Base-by-base conservation (phyloP, 2,329 filamentous ascomycete species). In the Aureobasidium sp. region DNA sequence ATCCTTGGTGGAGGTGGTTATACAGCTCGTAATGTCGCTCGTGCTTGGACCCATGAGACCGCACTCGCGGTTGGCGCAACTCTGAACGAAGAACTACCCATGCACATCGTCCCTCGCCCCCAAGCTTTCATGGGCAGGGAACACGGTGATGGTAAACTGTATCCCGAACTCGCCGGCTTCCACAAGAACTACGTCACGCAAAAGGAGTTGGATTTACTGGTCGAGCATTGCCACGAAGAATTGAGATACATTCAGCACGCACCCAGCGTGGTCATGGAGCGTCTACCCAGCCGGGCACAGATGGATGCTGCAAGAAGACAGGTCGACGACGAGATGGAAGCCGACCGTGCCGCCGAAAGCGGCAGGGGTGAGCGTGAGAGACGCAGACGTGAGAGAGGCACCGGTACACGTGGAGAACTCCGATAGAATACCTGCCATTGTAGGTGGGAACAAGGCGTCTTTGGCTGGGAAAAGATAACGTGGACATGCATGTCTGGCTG, bases 1-100 rank as follows among this genome's bases (percentile, higher is more conserved):
- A 84, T 99, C 61, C 90, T 97, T 63, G 94, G 94, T 48, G 94
- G 94, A 42, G 94, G 94, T 62, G 94, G 94, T 32, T 99, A 99
- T 76, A 99, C 94, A 15, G 92, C 94, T 5, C 86, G 93, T 66
- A 99, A 99, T 70, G 94, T 99, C 7, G 94, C 94, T 46, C 88
- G 94, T 60, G 91, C 93, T 34, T 99, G 94, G 94, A 91, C 92
- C 27, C 93, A 96, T 76, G 94, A 99, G 77, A 99, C 94, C 13
- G 89, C 89, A 64, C 90, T 97, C 67, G 91, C 91, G 64, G 89
- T 95, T 65, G 86, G 87, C 67, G 81, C 88, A 66, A 83, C 84
- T 62, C 87, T 97, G 66, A 78, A 84, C 72, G 83, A 88, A 20
- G 82, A 85, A 13, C 87, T 97, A 32, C 93, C 94, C 0, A 66